Evolutionary conservation across 1,139 yeast genomes (phyloP).

Genomic region (Geotrichum carabidarum): DNA sequence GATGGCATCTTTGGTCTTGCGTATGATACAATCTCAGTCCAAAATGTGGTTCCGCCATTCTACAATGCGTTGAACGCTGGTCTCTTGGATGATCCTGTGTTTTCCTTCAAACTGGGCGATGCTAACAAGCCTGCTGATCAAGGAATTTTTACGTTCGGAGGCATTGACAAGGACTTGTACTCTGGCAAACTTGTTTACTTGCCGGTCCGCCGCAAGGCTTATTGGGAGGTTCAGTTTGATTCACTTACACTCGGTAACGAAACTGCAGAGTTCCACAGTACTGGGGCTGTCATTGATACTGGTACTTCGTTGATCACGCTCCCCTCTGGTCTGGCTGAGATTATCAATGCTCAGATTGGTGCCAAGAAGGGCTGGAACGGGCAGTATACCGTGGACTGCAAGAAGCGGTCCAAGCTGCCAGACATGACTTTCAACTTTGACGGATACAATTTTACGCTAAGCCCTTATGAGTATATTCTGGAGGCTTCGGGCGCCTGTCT

Average conservation of each 20-base stretch:
- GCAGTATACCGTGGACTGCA: slow-evolving; percentile 90
- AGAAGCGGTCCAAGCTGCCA: slow-evolving; percentile 71
- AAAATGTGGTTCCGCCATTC: slow-evolving; percentile 85
- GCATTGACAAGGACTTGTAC: slow-evolving; percentile 69
- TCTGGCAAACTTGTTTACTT: slow-evolving; percentile 84
- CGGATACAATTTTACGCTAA: slow-evolving; percentile 84
- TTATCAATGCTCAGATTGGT: slow-evolving; percentile 89
- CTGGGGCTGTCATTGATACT: slow-evolving; percentile 97
- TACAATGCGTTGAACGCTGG: slow-evolving; percentile 82
- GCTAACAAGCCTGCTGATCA: slow-evolving; percentile 55
- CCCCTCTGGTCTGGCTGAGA: slow-evolving; percentile 93
- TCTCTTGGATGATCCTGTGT: slow-evolving; percentile 73
- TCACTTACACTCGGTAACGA: slow-evolving; percentile 89
- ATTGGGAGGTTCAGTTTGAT: slow-evolving; percentile 95
- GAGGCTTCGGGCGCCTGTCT: slow-evolving; percentile 93
- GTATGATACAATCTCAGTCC: slow-evolving; percentile 82
- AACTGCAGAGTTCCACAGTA: slow-evolving; percentile 69
- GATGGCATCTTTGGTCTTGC: slow-evolving; percentile 96
- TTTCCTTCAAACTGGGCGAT: slow-evolving; percentile 88
- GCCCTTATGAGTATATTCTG: slow-evolving; percentile 84
- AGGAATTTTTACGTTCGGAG: slow-evolving; percentile 92
- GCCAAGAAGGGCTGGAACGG: slow-evolving; percentile 97
- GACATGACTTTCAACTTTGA: slow-evolving; percentile 83
- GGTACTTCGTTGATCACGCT: slow-evolving; percentile 94
- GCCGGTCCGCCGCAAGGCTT: slow-evolving; percentile 98